Percentiles rank a stretch among this genome's conserved stretches.
Conservation (phyloP, 768 basidiomycete genomes). For the Mycena sanguinolenta region DNA sequence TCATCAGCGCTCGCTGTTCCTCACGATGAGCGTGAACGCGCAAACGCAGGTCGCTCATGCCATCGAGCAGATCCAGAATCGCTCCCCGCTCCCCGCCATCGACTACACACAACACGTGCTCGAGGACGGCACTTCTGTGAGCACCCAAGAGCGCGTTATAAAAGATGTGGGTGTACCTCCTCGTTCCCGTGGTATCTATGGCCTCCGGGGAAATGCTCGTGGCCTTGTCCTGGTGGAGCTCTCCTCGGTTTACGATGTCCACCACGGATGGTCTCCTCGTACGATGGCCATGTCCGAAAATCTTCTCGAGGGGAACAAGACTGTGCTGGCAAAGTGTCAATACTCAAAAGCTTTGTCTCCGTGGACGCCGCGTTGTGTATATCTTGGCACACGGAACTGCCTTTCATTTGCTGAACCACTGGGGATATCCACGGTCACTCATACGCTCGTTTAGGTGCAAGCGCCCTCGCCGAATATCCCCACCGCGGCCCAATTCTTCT, state of each 20-base stretch:
- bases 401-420: background rate
- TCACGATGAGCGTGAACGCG: constrained; percentile 49
- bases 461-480: constrained; percentile 95
- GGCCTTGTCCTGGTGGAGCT: constrained; percentile 21
- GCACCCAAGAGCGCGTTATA: constrained; percentile 94
- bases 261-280: background rate
- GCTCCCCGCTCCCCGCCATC: constrained; percentile 68
- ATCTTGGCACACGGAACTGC: background rate
- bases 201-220: constrained; percentile 18
- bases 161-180: constrained; percentile 82
- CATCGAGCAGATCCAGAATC: constrained; percentile 74
- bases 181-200: constrained; percentile 8
- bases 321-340: background rate
- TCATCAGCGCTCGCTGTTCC: constrained; percentile 16
- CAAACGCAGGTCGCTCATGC: constrained; percentile 71
- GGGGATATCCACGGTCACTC: background rate
- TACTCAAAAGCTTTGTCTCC: constrained; percentile 3
- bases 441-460: constrained; percentile 77
- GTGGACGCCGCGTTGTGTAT: background rate
- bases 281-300: background rate
- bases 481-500: constrained; percentile 95
- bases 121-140: constrained; percentile 92
- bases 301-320: background rate
- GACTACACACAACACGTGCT: constrained; percentile 94
- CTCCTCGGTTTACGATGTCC: constrained; percentile 10